These are phyloP conservation scores for Lasiosphaeriaceae sp. DNA, from an alignment of 495 filamentous ascomycete species.

Conservation along the genomic window DNA sequence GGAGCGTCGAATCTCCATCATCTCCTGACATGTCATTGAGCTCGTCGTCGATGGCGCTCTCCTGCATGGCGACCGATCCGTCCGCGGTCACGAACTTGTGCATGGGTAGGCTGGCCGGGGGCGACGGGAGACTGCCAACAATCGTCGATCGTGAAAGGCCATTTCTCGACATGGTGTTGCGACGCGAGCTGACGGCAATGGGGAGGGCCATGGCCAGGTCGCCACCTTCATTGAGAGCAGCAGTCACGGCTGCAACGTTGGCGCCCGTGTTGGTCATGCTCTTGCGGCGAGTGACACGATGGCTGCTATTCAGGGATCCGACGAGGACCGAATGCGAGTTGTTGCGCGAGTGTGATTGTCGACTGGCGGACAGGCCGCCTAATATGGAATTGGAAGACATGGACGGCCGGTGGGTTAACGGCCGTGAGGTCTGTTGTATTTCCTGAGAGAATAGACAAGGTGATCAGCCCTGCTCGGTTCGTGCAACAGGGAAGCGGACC, in stretches of 20 bases:
- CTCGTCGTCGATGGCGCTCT: slow-evolving; percentile 58
- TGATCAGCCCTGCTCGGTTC: slow-evolving; percentile 34
- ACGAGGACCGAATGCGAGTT: slow-evolving; percentile 77
- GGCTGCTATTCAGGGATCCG: slow-evolving; percentile 65
- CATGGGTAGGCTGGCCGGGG: slow-evolving; percentile 46
- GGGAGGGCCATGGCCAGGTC: slow-evolving; percentile 52
- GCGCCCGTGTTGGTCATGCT: slow-evolving; percentile 74
- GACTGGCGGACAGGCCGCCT: slow-evolving; percentile 35
- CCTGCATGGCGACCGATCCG: slow-evolving; percentile 40
- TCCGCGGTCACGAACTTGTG: slow-evolving; percentile 38
- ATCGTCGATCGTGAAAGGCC: slow-evolving; percentile 38
- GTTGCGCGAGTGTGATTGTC: slow-evolving; percentile 61
- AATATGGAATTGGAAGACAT: slow-evolving; percentile 37
- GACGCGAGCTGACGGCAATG: slow-evolving; percentile 43
- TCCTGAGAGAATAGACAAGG: slow-evolving; percentile 36
- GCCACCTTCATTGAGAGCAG: slow-evolving; percentile 58
- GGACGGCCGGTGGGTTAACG: slow-evolving; percentile 48
- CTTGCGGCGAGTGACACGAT: slow-evolving; percentile 90
- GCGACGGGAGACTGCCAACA: slow-evolving; percentile 55
- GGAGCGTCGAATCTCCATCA: slow-evolving; percentile 51
- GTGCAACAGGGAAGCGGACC: slow-evolving; percentile 20
- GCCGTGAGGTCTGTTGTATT: slow-evolving; percentile 45
- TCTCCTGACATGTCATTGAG: slow-evolving; percentile 54
- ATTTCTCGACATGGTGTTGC: slow-evolving; percentile 50
- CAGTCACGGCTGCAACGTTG: slow-evolving; percentile 68